Evolutionary conservation across 306 rosid species (phyloP), one percentile per base, ranked within the genome.

Genomic region (Abrus pulchellus): DNA sequence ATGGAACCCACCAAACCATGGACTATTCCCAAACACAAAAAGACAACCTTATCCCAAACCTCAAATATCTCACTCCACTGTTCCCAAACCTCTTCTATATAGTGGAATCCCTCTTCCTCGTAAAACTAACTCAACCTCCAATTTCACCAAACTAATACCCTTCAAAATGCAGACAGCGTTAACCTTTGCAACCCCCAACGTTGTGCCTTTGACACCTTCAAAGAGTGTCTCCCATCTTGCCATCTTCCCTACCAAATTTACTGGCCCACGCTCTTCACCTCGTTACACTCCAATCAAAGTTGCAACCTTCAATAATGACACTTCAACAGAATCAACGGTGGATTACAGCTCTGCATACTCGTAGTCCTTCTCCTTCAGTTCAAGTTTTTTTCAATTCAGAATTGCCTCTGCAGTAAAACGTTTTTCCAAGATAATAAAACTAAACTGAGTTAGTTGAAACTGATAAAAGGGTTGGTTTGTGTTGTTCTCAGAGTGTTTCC

Each of bases 151-250:
- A 64, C 13, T 12, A 8, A 56, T 48, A 64, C 34, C 33, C 30
- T 65, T 64, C 70, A 81, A 83, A 77, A 91, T 89, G 97, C 97
- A 86, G 85, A 80, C 90, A 33, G 77, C 87, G 79, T 30, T 88
- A 75, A 77, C 81, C 81, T 69, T 86, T 36, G 62, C 83, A 75
- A 13, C 87, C 50, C 88, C 88, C 2, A 70, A 69, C 43, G 55
- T 83, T 81, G 79, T 88, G 68, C 97, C 90, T 74, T 76, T 70
- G 75, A 68, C 80, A 77, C 89, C 86, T 65, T 32, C 85, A 57
- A 89, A 82, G 83, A 79, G 67, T 69, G 27, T 49, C 10, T 32
- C 86, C 47, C 74, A 55, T 56, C 30, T 73, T 0, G 33, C 87
- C 50, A 57, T 8, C 64, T 79, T 85, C 73, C 82, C 86, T 49